Evolutionary conservation across 495 filamentous ascomycete species (phyloP).

Genomic region (Penicillium lividum): DNA sequence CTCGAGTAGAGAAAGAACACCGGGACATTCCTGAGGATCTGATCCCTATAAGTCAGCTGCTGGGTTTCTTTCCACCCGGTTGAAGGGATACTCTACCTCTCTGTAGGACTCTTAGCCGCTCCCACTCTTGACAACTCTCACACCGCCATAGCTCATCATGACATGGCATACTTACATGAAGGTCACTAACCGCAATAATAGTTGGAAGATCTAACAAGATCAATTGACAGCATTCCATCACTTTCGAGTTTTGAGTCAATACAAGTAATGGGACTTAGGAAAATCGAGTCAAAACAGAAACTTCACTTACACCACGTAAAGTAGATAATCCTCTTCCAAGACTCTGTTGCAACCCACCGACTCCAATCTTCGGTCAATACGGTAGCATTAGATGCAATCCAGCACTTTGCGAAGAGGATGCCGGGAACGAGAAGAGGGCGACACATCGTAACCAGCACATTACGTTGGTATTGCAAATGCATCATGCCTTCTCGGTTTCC

Average conservation of each 20-base stretch:
- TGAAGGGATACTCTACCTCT: not conserved
- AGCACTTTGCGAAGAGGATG: not conserved
- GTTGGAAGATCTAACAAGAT: not conserved
- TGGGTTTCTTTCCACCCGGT: not conserved
- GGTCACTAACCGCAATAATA: not conserved
- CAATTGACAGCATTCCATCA: not conserved
- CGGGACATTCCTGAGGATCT: not conserved
- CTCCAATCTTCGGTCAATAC: not conserved
- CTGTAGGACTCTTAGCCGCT: not conserved
- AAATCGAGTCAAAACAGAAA: not conserved
- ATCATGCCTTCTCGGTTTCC: not conserved
- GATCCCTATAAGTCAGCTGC: not conserved
- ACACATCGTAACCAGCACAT: not conserved
- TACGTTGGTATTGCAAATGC: not conserved
- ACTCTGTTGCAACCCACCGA: not conserved
- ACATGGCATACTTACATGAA: not conserved
- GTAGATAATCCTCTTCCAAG: not conserved
- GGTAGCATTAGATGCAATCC: not conserved
- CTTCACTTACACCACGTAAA: not conserved
- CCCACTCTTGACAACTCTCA: not conserved
- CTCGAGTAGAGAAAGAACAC: not conserved
- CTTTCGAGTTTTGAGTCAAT: not conserved
- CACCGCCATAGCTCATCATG: not conserved
- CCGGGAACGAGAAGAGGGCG: not conserved
- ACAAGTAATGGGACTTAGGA: not conserved